Conservation (phyloP, 805 yeast species). For the Ogataea pignaliae region DNA sequence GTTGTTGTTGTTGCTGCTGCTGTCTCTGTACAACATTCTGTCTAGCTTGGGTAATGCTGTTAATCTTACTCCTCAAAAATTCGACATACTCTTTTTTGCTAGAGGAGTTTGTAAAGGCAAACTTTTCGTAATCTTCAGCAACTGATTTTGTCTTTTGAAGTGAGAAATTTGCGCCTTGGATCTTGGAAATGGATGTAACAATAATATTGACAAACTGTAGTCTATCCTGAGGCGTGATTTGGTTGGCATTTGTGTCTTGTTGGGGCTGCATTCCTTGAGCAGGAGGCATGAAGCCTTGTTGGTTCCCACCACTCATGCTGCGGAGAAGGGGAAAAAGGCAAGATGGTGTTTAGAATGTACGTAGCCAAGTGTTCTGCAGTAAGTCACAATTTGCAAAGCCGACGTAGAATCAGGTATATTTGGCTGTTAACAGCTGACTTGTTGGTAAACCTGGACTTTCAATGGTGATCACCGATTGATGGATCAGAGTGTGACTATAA, state of each 20-base stretch:
- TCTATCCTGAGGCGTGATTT: conserved; percentile 28
- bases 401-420: no score
- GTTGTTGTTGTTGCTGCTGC: conserved; percentile 20
- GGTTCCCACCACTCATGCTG: conserved; percentile 4
- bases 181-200: conserved; percentile 28
- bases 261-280: conserved; percentile 3
- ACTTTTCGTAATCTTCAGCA: conserved; percentile 70
- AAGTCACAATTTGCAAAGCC: no score
- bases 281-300: conserved; percentile 3
- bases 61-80: conserved; percentile 37
- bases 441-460: no score
- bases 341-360: no score
- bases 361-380: not conserved
- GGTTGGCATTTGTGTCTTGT: conserved; percentile 12
- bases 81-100: conserved; percentile 56
- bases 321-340: no score
- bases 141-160: conserved; percentile 42
- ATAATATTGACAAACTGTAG: conserved; percentile 29
- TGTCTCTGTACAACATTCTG: conserved; percentile 21
- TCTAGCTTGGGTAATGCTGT: conserved; percentile 34
- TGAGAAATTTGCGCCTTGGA: conserved; percentile 29
- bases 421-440: no score
- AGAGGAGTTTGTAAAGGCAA: conserved; percentile 54
- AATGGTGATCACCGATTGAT: no score
- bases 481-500: no score